Conservation (phyloP, 495 filamentous ascomycete genomes). For the Aspergillus diversus region DNA sequence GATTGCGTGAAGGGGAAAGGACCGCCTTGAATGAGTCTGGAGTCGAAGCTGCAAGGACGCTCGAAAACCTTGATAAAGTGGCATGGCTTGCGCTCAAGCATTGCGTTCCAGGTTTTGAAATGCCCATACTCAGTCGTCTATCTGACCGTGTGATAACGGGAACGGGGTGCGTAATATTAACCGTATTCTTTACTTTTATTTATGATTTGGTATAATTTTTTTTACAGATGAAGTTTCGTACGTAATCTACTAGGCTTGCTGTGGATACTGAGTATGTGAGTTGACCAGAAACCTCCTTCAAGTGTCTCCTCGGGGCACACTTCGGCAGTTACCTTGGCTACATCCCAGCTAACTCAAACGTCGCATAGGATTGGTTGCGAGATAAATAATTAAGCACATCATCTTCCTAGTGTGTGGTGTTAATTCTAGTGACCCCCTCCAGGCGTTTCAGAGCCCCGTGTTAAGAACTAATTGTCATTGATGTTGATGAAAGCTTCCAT, state of each 20-base stretch:
- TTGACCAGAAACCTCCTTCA: too few species aligned
- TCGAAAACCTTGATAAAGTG: conserved; percentile 3
- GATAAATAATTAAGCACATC: conserved; percentile 6
- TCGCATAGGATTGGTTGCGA: too few species aligned
- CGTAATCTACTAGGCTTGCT: too few species aligned
- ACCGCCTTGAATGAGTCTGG: not conserved
- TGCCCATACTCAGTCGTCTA: too few species aligned
- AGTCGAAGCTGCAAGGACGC: not conserved
- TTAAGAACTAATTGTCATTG: conserved; percentile 21
- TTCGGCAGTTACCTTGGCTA: not conserved
- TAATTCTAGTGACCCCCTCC: not conserved
- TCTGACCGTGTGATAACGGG: too few species aligned
- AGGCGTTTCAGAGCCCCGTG: conserved; percentile 1
- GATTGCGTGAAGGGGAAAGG: not conserved
- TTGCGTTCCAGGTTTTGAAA: not conserved
- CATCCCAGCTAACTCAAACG: too few species aligned
- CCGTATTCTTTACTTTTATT: too few species aligned
- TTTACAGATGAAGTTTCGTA: too few species aligned
- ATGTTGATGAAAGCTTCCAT: conserved; percentile 20
- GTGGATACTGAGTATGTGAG: too few species aligned
- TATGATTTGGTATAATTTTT: too few species aligned
- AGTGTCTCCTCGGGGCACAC: not conserved
- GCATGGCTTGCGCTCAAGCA: conserved; percentile 3
- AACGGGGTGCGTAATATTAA: too few species aligned
- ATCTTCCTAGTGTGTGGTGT: conserved; percentile 18